Conservation (phyloP, 306 rosid genomes). For the Vigna trinervia region DNA sequence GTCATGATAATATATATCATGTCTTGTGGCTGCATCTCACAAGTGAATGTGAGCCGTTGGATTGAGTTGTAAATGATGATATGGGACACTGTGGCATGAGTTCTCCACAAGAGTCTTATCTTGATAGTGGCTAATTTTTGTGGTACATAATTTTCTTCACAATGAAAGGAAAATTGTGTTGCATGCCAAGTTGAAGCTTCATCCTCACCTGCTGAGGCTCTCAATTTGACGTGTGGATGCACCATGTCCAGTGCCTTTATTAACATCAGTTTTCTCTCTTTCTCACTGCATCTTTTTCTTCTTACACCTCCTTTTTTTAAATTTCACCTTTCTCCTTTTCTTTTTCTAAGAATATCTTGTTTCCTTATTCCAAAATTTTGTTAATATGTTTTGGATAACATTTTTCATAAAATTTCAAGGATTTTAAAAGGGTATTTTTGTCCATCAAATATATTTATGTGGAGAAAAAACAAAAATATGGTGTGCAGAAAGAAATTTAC, state of each 20-base stretch:
- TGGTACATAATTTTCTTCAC: constrained; percentile 12
- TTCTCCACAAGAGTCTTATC: constrained; percentile 82
- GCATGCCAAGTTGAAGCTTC: constrained; percentile 38
- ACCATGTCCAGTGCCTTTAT: constrained; percentile 40
- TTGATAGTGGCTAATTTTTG: constrained; percentile 32
- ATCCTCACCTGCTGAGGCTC: constrained; percentile 50
- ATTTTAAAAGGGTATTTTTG: no score
- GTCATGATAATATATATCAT: constrained; percentile 46
- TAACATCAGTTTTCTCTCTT: no score
- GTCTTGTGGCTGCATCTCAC: constrained; percentile 35
- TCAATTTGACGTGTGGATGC: constrained; percentile 49
- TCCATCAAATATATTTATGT: no score
- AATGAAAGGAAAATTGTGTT: constrained; percentile 16
- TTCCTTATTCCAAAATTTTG: no score
- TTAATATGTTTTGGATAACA: no score
- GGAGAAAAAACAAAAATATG: no score
- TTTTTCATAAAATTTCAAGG: no score
- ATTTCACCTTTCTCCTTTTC: no score
- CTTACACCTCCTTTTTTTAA: no score
- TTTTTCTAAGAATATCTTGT: no score
- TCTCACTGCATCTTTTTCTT: no score
- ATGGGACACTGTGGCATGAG: constrained; percentile 50
- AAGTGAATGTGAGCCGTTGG: constrained; percentile 50
- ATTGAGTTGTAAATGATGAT: constrained; percentile 38
- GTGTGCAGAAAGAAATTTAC: no score